Evolutionary conservation across 2,329 filamentous ascomycete genomes (phyloP).

Genomic region (Graphiopsis chlorocephala): DNA sequence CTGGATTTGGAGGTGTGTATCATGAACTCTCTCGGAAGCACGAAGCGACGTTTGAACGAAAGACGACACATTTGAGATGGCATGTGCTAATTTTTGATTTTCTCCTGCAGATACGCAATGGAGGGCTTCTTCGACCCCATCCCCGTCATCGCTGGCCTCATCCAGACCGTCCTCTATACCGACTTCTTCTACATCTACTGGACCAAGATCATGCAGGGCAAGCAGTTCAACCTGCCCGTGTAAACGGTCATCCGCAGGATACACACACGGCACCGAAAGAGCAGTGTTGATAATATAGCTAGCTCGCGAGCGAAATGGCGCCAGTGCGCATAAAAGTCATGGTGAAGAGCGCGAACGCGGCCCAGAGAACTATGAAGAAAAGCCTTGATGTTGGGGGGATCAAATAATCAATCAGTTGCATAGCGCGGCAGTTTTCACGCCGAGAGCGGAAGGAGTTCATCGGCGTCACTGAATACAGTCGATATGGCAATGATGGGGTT

Average conservation of each 20-base stretch:
- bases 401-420: background rate
- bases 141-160: conserved; percentile 79
- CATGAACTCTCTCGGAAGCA: background rate
- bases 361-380: background rate
- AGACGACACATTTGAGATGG: background rate
- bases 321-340: background rate
- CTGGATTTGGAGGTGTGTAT: conserved; percentile 71
- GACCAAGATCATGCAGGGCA: conserved; percentile 66
- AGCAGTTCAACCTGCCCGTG: conserved; percentile 54
- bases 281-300: background rate
- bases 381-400: background rate
- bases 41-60: background rate
- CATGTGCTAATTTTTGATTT: background rate
- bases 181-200: conserved; percentile 99
- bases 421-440: conserved; percentile 1
- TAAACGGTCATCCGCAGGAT: conserved; percentile 27
- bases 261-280: background rate
- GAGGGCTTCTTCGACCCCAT: conserved; percentile 84
- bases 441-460: conserved; percentile 1
- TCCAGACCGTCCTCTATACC: conserved; percentile 94
- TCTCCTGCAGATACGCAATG: conserved; percentile 60
- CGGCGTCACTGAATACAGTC: background rate
- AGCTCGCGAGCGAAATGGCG: background rate
- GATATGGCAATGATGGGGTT: background rate
- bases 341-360: background rate